These are phyloP conservation scores for Backusella sp. DNA, from an alignment of 192 early-diverging fungal species.

Conservation along the genomic window DNA sequence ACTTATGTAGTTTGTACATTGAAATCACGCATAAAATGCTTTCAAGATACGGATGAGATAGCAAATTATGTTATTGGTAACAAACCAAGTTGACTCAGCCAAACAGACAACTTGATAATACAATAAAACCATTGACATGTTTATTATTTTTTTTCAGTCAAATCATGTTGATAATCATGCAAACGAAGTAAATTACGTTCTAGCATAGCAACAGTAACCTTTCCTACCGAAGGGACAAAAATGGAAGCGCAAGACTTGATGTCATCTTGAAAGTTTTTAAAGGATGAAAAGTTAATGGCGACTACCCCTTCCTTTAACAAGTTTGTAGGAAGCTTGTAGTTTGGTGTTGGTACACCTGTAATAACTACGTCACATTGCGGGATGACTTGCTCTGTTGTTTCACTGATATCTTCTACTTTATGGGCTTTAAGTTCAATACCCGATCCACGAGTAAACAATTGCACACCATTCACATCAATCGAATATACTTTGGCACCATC, in stretches of 20 bases:
- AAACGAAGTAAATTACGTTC: conserved; percentile 93
- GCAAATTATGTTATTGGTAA: no score
- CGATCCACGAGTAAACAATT: conserved; percentile 71
- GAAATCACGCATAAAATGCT: no score
- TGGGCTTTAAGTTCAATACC: conserved; percentile 62
- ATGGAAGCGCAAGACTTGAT: conserved; percentile 91
- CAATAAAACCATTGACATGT: neutral
- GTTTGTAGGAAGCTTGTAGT: conserved; percentile 83
- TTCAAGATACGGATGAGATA: no score
- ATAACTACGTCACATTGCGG: conserved; percentile 95
- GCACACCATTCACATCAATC: conserved; percentile 87
- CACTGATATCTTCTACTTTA: conserved; percentile 65
- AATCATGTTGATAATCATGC: conserved; percentile 63
- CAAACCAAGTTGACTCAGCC: no score
- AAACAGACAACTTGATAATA: neutral
- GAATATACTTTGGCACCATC: conserved; percentile 98
- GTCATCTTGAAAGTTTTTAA: conserved; percentile 93
- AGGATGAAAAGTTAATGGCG: conserved; percentile 95
- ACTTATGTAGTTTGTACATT: no score
- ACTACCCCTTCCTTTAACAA: conserved; percentile 93
- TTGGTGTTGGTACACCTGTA: conserved; percentile 89
- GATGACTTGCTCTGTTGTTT: conserved; percentile 79
- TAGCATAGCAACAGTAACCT: conserved; percentile 99
- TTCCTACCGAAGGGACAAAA: conserved; percentile 94
- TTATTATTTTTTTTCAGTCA: conserved; percentile 18